Evolutionary conservation across 2,329 filamentous ascomycete species (phyloP).

Genomic region (Dactylellina leptospora): DNA sequence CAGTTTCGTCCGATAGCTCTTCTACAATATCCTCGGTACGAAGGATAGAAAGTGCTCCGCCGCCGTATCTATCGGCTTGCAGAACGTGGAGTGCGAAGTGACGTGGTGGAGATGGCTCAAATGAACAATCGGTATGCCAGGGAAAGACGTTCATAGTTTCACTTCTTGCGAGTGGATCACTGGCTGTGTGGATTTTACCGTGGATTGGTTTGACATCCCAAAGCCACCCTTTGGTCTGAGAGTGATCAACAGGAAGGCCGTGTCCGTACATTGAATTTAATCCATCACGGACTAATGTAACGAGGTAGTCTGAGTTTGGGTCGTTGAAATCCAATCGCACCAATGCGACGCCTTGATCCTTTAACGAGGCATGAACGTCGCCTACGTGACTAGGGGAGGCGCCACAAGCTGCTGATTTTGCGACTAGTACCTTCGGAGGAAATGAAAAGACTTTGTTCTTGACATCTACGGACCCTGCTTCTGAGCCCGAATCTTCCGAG

Average conservation of each 20-base stretch:
- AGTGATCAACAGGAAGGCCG: constrained; percentile 56
- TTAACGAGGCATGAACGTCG: constrained; percentile 47
- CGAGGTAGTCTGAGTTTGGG: constrained; percentile 54
- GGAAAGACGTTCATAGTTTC: constrained; percentile 58
- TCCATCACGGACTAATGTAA: constrained; percentile 53
- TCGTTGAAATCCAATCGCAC: constrained; percentile 54
- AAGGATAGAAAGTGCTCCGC: constrained; percentile 56
- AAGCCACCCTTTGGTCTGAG: constrained; percentile 56
- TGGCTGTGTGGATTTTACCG: constrained; percentile 26
- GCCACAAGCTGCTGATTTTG: constrained; percentile 19
- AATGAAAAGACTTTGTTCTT: neutral
- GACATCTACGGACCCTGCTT: neutral
- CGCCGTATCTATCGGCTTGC: constrained; percentile 56
- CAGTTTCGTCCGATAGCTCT: constrained; percentile 38
- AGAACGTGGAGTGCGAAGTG: constrained; percentile 58
- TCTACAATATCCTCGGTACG: constrained; percentile 51
- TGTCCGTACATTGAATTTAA: constrained; percentile 50
- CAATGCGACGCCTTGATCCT: constrained; percentile 54
- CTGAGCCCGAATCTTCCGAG: neutral
- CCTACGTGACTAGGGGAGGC: constrained; percentile 18
- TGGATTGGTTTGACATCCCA: constrained; percentile 58
- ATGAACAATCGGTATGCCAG: constrained; percentile 59
- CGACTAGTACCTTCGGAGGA: constrained; percentile 34
- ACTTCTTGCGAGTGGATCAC: constrained; percentile 53
- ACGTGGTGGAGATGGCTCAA: constrained; percentile 56